phyloP scores from a whole-genome alignment of 177 flowering plant species.

The Vitis hybrid region DNA sequence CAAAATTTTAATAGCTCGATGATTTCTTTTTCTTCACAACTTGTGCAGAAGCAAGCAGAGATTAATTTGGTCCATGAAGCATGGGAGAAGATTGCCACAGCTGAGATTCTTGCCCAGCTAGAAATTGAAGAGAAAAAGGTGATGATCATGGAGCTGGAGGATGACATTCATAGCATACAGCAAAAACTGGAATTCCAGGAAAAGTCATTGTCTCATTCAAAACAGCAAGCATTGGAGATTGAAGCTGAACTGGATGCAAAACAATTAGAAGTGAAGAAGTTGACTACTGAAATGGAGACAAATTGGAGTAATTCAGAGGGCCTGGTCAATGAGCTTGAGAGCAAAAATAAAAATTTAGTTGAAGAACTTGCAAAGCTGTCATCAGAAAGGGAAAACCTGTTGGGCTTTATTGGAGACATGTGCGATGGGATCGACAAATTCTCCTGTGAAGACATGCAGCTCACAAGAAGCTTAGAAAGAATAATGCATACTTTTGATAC shows the following conservation, averaged over 20 bases:
- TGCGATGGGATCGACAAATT: conserved; percentile 22
- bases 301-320: conserved; percentile 24
- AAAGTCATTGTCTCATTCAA: conserved; percentile 7
- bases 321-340: conserved; percentile 24
- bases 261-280: conserved; percentile 23
- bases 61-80: conserved; percentile 27
- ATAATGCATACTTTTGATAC: conserved; percentile 20
- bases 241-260: conserved; percentile 26
- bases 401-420: conserved; percentile 16
- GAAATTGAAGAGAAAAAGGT: conserved; percentile 39
- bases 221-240: conserved; percentile 23
- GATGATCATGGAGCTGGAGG: conserved; percentile 35
- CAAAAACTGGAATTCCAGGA: conserved; percentile 28
- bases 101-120: conserved; percentile 26
- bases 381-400: conserved; percentile 28
- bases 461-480: conserved; percentile 26
- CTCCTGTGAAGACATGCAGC: conserved; percentile 26
- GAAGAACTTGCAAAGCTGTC: conserved; percentile 21
- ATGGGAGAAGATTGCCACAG: conserved; percentile 33
- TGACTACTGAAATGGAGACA: conserved; percentile 20
- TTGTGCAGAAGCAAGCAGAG: conserved; percentile 30
- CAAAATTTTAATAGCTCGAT: conserved; percentile 20
- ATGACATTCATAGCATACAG: conserved; percentile 21
- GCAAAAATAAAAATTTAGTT: conserved; percentile 17
- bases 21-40: conserved; percentile 23